Conservation (phyloP, 257 asterid genomes). For the Coffea eugenioides region DNA sequence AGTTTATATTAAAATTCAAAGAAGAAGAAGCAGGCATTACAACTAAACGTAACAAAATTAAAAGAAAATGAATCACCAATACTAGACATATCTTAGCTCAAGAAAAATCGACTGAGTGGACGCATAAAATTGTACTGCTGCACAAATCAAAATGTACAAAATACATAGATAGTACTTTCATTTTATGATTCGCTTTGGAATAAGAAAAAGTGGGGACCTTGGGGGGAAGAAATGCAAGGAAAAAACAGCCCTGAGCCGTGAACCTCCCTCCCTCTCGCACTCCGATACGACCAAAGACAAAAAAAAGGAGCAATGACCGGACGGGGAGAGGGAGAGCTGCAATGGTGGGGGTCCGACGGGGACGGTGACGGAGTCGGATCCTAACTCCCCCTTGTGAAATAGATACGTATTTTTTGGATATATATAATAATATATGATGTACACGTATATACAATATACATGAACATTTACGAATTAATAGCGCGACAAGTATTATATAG, state of each 20-base stretch:
- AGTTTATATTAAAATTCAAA: not conserved
- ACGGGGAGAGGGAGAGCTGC: conserved; percentile 9
- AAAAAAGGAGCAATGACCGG: conserved; percentile 2
- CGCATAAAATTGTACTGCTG: not conserved
- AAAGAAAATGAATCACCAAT: not conserved
- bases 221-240: not conserved
- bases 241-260: not conserved
- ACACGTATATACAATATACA: not conserved
- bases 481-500: not conserved
- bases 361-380: conserved; percentile 10
- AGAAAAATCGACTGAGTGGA: not conserved
- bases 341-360: conserved; percentile 8
- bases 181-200: too few relatives aligned
- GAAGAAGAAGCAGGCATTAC: too few relatives aligned
- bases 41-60: too few relatives aligned
- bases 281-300: not conserved
- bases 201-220: conserved; percentile 5
- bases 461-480: not conserved
- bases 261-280: conserved; percentile 15
- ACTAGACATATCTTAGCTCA: not conserved
- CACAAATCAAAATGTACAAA: not conserved
- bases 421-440: not conserved
- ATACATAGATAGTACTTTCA: not conserved
- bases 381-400: not conserved
- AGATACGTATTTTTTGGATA: not conserved